Evolutionary conservation across 129 eudicot genomes (phyloP), one percentile per base, ranked within the genome.

Genomic region (Sambucus nigra): DNA sequence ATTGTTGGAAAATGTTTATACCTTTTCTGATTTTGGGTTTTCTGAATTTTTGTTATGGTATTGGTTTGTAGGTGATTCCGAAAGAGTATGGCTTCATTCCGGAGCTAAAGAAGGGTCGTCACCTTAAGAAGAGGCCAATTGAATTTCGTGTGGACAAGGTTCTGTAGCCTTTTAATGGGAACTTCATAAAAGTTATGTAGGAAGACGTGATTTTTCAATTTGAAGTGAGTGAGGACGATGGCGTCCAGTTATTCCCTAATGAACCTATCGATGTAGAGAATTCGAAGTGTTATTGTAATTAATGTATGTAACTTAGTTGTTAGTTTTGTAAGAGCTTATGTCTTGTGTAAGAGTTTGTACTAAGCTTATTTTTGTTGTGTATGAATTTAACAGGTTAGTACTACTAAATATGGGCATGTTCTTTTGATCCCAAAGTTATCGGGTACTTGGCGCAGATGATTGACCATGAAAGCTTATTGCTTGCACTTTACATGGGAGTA

Each of bases 91-190:
- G 99, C 20, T 92, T 92, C 55, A 68, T 92, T 68, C 96, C 96
- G 13, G 96, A 92, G 69, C 80, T 92, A 47, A 92, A 92, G 15
- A 96, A 92, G 80, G 99, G 99, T 24, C 84, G 99, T 60, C 99
- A 92, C 81, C 87, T 92, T n/a, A 86, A 86, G 82, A 92, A 92
- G 70, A 85, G 99, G 82, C 99, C 96, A 13, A 92, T 96, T 25
- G 99, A 92, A 65, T 92, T 92, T 69, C 88, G 80, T n/a, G 96
- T 92, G 48, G 99, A 92, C 66, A 92, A 77, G 73, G 99, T 92
- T 57, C 66, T 92, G 70, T 96, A 92, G 73, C 87, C 94, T 18
- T 92, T 86, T 55, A 96, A 92, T 74, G 96, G 77, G 53, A 92
- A 92, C 77, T 92, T 92, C 62, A 92, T 94, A 39, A 92, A 92